Base-by-base conservation (phyloP, 1,284 basidiomycete genomes). In the Ceraceosorus bombacis region DNA sequence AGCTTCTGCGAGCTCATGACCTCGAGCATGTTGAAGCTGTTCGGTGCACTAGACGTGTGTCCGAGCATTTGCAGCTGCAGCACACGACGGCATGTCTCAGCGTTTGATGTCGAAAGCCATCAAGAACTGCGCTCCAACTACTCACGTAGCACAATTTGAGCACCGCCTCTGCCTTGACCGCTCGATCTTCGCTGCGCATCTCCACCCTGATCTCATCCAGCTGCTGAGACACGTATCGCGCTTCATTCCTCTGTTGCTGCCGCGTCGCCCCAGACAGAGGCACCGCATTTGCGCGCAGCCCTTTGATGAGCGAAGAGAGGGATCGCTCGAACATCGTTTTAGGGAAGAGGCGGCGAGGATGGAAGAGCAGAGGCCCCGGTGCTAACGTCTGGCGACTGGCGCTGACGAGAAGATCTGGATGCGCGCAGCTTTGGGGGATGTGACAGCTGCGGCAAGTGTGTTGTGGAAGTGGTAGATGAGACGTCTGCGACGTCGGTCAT, bases 71-170 rank as follows among this genome's bases (percentile, higher is more conserved):
- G 89, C 66, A 94, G 85, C 62, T 64, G 51, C 17, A 36, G 6
- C 27, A 27, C 27, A 27, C 27, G 3, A 27, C 27, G 27, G 2
- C 27, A 27, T 27, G 27, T 27, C 27, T 27, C 27, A 27, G 27
- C 27, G 27, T 27, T 27, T 3, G 27, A 27, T 1, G 27, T 27
- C 27, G 27, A 27, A 27, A 27, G 27, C 27, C 27, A 27, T 27
- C 27, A 27, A 27, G 27, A 27, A 1, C 27, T 27, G 27, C 27
- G 27, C 27, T 6, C 7, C 13, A 37, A 3, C 53, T n/a, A 38
- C 89, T 79, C 79, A 94, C 92, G 80, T 97, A 99, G 73, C 90
- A 91, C 66, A 97, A 85, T 80, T 99, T 99, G 76, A 98, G 82
- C 49, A 97, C 85, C 0, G 92, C 95, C 40, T 85, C 91, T 0